Conservation (phyloP, 2,329 filamentous ascomycete species). For the Trichoderma sp. region DNA sequence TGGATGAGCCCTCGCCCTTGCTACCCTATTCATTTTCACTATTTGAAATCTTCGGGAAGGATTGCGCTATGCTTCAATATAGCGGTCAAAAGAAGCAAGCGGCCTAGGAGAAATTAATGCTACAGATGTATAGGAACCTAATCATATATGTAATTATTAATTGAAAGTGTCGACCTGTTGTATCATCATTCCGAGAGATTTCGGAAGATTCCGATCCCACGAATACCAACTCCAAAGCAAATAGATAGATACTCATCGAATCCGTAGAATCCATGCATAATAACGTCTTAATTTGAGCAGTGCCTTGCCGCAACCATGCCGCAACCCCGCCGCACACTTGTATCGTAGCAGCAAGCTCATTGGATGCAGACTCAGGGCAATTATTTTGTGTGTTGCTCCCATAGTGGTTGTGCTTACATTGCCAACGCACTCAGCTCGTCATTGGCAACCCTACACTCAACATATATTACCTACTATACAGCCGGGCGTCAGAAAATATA, state of each 20-base stretch:
- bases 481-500: neutral
- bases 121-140: neutral
- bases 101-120: neutral
- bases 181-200: neutral
- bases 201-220: neutral
- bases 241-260: neutral
- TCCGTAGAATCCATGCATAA: neutral
- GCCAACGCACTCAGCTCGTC: neutral
- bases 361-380: neutral
- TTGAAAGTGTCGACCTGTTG: neutral
- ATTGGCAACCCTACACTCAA: neutral
- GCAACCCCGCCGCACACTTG: neutral
- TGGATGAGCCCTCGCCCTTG: neutral
- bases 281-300: neutral
- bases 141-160: neutral
- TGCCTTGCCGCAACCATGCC: neutral
- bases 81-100: neutral
- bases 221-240: neutral
- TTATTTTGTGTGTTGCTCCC: neutral
- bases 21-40: neutral
- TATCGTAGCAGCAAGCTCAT: neutral
- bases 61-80: neutral
- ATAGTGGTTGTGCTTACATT: neutral
- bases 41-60: neutral
- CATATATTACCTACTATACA: neutral